Evolutionary conservation across 768 basidiomycete genomes (phyloP), one percentile per base, ranked within the genome.

Genomic region (Ramaria sp.): DNA sequence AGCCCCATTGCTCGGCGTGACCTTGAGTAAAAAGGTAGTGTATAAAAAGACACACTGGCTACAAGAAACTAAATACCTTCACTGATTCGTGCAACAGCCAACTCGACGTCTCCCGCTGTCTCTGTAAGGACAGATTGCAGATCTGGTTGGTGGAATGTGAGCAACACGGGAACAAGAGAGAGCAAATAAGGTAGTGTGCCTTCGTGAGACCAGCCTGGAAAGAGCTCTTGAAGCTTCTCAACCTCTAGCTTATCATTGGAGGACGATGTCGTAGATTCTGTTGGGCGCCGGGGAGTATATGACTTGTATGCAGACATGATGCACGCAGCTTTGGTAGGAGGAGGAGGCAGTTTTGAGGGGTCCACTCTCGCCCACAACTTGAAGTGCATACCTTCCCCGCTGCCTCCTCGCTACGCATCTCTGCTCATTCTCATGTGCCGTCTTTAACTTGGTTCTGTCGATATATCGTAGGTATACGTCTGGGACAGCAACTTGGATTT

Each of bases 1-100:
- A 81, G 52, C 80, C 88, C 89, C 89, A 92, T 65, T 84, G 86
- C 67, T 83, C 81, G 48, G 78, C 85, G 62, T 76, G 75, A 65
- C 89, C 89, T 91, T 52, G 51, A 55, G 34, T 58, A 51, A 24
- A 37, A 54, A 43, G 57, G 51, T 57, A 47, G 15, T 34, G 37
- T 34, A 65, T 52, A 68, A 59, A n/a, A 49, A 64, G 59, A 24
- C 55, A 53, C 61, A 51, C 2, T 11, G 47, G 41, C 9, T 39
- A 33, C 11, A 39, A 47, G 15, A 15, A 43, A 27, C 1, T 33
- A 61, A 71, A 9, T 20, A 88, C 89, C 89, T 67, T 91, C 90
- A 54, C 73, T 79, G 61, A 92, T 88, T 66, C 83, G 77, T n/a
- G 77, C 77, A 4, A 78, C 86, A 45, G 88, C 89, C 56, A 83